Percentiles rank a stretch among this genome's conserved stretches.
Conservation (phyloP, 108 stramenopile genomes). For the Conticribra guillardii region DNA sequence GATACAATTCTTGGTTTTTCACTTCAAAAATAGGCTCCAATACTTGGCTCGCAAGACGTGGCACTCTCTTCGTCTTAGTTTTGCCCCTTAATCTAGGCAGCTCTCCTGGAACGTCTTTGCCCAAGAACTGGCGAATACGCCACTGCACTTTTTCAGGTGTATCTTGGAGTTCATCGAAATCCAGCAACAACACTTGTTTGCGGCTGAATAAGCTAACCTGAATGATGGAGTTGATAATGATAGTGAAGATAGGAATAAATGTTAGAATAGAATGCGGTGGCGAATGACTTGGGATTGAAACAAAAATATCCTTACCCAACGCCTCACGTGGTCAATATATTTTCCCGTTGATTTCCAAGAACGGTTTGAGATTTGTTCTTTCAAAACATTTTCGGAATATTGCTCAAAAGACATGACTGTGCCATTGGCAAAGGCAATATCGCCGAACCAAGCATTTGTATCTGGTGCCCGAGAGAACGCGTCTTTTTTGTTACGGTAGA, state of each 20-base stretch:
- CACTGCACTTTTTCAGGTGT: constrained; percentile 1
- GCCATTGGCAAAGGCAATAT: constrained; percentile 16
- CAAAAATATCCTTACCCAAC: constrained; percentile 23
- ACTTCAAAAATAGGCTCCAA: not conserved
- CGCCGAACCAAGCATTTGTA: constrained; percentile 18
- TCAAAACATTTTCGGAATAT: constrained; percentile 14
- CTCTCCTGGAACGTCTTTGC: not conserved
- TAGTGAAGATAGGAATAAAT: too few relatives aligned
- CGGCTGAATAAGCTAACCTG: not conserved
- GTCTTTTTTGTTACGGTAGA: constrained; percentile 20
- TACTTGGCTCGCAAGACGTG: too few relatives aligned
- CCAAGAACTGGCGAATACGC: constrained; percentile 16
- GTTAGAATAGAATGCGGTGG: constrained; percentile 2
- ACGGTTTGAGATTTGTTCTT: not conserved
- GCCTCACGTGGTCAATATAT: constrained; percentile 25
- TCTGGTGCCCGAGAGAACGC: constrained; percentile 1
- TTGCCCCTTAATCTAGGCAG: too few relatives aligned
- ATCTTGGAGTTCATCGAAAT: not conserved
- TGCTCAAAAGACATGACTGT: constrained; percentile 29
- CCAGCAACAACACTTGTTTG: not conserved
- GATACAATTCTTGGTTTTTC: not conserved
- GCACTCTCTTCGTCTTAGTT: too few relatives aligned
- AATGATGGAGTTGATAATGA: not conserved
- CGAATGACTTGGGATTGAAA: too few relatives aligned
- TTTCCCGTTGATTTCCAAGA: not conserved